Percentiles rank a stretch among this genome's conserved stretches.
phyloP scores from a whole-genome alignment of 257 asterid genomes.

The Petrea volubilis region DNA sequence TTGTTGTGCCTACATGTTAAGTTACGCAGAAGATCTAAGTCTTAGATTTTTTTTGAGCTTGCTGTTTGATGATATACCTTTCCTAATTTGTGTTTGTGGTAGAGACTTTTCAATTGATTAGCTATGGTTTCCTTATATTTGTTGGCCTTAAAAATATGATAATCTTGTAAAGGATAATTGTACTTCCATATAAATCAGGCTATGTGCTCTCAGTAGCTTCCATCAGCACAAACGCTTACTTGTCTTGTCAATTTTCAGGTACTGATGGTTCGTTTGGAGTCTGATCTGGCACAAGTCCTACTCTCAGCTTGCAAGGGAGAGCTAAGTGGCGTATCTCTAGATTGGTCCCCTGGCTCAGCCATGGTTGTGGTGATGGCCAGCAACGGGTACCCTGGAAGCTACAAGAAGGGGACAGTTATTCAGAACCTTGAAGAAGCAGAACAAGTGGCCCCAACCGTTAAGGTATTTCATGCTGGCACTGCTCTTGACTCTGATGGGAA shows the following conservation, averaged over 20 bases:
- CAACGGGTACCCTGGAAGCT: constrained; percentile 90
- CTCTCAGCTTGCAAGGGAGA: constrained; percentile 84
- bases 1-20: background rate
- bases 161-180: background rate
- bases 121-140: background rate
- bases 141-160: background rate
- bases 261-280: constrained; percentile 85
- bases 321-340: constrained; percentile 52
- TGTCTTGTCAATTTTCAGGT: constrained; percentile 47
- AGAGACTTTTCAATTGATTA: background rate
- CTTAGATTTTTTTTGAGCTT: background rate
- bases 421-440: constrained; percentile 80
- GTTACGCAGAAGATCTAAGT: background rate
- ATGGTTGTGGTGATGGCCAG: constrained; percentile 99
- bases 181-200: background rate
- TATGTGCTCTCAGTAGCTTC: background rate
- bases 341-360: constrained; percentile 89
- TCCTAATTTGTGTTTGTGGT: background rate
- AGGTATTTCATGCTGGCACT: constrained; percentile 87
- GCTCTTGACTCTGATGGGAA: constrained; percentile 64
- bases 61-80: background rate
- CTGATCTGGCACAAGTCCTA: constrained; percentile 75
- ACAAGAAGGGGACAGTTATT: constrained; percentile 67
- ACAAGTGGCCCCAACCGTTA: constrained; percentile 56
- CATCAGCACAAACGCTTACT: background rate